Conservation (phyloP, 2,329 filamentous ascomycete species). For the Botrytis aclada region DNA sequence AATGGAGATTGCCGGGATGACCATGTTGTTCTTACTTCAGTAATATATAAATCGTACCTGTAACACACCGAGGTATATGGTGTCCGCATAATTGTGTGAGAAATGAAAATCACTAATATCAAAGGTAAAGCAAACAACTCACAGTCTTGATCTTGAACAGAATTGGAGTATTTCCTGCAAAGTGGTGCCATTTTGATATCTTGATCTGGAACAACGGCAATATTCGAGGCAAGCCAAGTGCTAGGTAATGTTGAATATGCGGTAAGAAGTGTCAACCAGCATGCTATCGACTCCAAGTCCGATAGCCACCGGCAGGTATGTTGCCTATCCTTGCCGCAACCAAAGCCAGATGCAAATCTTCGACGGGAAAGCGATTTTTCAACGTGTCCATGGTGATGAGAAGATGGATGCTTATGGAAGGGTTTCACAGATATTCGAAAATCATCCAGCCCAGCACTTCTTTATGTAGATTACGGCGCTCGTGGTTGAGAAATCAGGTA, state of each 20-base stretch:
- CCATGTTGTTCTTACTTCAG: background rate
- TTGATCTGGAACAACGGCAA: background rate
- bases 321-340: background rate
- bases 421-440: background rate
- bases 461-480: background rate
- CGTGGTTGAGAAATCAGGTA: background rate
- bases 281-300: background rate
- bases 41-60: background rate
- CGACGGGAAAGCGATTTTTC: background rate
- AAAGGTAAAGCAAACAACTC: background rate
- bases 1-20: background rate
- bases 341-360: background rate
- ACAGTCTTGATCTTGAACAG: background rate
- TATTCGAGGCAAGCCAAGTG: background rate
- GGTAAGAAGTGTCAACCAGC: background rate
- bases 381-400: background rate
- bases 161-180: background rate
- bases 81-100: background rate
- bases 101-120: background rate
- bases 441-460: background rate
- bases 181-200: background rate
- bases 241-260: background rate
- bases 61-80: background rate
- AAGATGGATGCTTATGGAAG: background rate
- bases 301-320: background rate